Evolutionary conservation across 2,329 filamentous ascomycete genomes (phyloP).

Genomic region (Aspergillus felis): DNA sequence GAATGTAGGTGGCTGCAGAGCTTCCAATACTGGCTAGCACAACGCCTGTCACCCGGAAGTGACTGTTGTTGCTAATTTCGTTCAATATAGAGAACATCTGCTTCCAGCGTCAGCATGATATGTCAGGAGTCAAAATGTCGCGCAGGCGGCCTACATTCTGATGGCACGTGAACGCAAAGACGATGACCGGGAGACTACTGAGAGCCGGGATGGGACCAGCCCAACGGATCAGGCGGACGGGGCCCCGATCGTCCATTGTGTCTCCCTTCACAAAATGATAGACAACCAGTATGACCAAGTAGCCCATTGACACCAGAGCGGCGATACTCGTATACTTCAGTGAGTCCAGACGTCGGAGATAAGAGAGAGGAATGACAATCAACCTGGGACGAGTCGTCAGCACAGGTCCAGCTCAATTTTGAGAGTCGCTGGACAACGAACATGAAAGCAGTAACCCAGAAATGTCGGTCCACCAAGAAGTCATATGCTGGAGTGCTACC

Average conservation of each 20-base stretch:
- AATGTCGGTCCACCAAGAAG: slow-evolving; percentile 84
- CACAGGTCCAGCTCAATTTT: neutral
- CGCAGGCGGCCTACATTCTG: slow-evolving; percentile 68
- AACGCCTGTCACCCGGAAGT: slow-evolving; percentile 71
- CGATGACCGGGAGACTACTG: slow-evolving; percentile 86
- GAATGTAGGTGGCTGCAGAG: slow-evolving; percentile 79
- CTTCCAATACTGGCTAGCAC: slow-evolving; percentile 81
- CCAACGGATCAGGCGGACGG: slow-evolving; percentile 73
- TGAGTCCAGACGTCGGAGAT: slow-evolving; percentile 85
- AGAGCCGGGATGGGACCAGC: slow-evolving; percentile 73
- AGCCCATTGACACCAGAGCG: slow-evolving; percentile 87
- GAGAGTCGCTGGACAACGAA: slow-evolving; percentile 27
- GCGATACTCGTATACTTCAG: slow-evolving; percentile 95
- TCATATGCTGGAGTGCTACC: slow-evolving; percentile 58
- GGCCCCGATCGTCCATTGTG: slow-evolving; percentile 66
- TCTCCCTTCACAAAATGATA: slow-evolving; percentile 84
- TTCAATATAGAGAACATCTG: slow-evolving; percentile 99
- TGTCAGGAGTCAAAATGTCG: neutral
- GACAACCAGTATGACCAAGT: slow-evolving; percentile 86
- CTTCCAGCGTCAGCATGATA: neutral
- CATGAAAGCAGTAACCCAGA: slow-evolving; percentile 99
- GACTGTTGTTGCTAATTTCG: slow-evolving; percentile 82
- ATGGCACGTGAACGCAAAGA: slow-evolving; percentile 99
- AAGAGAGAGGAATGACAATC: slow-evolving; percentile 89
- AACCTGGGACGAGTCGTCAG: slow-evolving; percentile 52